Base-by-base conservation (phyloP, 441 rosid genomes). In the Theobroma grandiflorum region DNA sequence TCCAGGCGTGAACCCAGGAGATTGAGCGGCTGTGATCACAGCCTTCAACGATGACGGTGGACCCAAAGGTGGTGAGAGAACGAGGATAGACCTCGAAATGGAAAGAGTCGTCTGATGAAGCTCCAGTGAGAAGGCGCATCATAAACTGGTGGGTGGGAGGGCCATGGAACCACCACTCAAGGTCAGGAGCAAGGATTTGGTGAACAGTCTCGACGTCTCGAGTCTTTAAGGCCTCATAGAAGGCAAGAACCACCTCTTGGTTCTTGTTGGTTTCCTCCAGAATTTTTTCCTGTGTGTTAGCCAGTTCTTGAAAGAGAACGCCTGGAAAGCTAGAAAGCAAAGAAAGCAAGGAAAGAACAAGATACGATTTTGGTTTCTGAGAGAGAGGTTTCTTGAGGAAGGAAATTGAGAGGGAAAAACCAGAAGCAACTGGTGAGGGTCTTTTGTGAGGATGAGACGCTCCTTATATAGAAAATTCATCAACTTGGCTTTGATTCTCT, bases 151-250 rank as follows among this genome's bases (percentile, higher is more conserved):
- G 92, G 26, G 95, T 84, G 2, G 98, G 99, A 3, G 99, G 99
- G 22, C 99, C 99, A 75, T 96, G 99, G 84, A 96, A 96, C 99
- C 99, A 94, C 88, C 94, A 92, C 88, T 96, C 99, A 49, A 96
- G 98, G 79, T 96, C 98, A 3, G 93, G 86, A 40, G 94, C 94
- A 1, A 96, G 86, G 85, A 90, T 89, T 82, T 84, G 83, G 89
- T 89, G 93, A 5, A 96, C 97, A 0, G 94, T 89, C 69, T 82
- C 83, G 0, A 94, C 95, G 99, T 96, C 94, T 33, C 93, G 95
- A 33, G 87, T 79, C 58, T 83, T 89, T 57, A 96, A 74, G 91
- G 99, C 97, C 0, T 89, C 91, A 93, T 96, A 96, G 76, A 96
- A 90, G 82, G 84, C 81, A 77, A 84, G 93, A 86, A 94, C 98